phyloP scores from a whole-genome alignment of 345 rosid genomes.

The Eucalyptus erythrocorys region DNA sequence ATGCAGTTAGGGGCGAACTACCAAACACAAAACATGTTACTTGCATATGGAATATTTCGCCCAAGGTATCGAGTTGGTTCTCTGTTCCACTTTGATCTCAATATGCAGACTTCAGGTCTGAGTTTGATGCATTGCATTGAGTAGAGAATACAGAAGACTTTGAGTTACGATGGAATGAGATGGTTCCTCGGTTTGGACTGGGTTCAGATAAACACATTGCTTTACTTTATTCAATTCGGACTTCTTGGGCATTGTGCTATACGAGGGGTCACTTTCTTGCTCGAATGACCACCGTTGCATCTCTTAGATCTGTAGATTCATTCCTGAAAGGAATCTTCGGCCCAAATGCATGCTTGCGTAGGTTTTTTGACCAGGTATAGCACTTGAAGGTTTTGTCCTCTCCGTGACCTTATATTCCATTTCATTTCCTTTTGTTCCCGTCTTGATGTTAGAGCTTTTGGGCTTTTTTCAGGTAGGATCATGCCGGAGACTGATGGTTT shows the following conservation, averaged over 20 bases:
- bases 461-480: background rate
- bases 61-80: slow-evolving; percentile 87
- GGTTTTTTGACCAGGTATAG: slow-evolving; percentile 72
- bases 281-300: slow-evolving; percentile 45
- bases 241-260: slow-evolving; percentile 56
- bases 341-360: slow-evolving; percentile 58
- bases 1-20: slow-evolving; percentile 61
- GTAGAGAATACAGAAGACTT: slow-evolving; percentile 53
- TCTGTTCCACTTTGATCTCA: slow-evolving; percentile 51
- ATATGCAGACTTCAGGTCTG: slow-evolving; percentile 62
- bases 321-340: slow-evolving; percentile 45
- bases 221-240: slow-evolving; percentile 49
- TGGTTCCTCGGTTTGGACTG: slow-evolving; percentile 68
- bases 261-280: slow-evolving; percentile 61
- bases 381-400: background rate
- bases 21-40: slow-evolving; percentile 65
- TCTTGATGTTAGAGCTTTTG: background rate
- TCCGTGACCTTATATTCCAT: background rate
- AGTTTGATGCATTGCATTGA: slow-evolving; percentile 50
- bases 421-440: background rate
- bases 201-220: slow-evolving; percentile 61
- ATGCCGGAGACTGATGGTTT: too few relatives aligned
- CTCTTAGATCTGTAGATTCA: slow-evolving; percentile 37
- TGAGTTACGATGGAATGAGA: slow-evolving; percentile 64
- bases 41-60: slow-evolving; percentile 52